Conservation (phyloP, 805 yeast genomes). For the Candida maris region DNA sequence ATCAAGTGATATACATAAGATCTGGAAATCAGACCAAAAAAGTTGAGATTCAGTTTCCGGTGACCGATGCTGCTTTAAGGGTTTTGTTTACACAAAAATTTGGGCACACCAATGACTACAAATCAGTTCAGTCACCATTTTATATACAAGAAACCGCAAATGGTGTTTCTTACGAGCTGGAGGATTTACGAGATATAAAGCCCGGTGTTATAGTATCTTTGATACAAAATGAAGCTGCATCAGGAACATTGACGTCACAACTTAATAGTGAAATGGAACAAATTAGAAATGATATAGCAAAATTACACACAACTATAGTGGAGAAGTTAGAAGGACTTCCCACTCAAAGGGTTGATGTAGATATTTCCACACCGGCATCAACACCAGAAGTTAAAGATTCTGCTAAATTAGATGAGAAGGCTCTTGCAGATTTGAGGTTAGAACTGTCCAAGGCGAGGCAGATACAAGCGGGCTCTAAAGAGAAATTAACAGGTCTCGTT, state of each 20-base stretch:
- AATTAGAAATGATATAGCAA: conserved; percentile 26
- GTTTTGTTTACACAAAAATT: conserved; percentile 82
- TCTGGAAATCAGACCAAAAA: conserved; percentile 55
- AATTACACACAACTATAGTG: conserved; percentile 24
- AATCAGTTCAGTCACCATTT: conserved; percentile 82
- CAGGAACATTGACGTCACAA: conserved; percentile 25
- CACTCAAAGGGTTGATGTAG: conserved; percentile 18
- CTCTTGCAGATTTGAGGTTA: conserved; percentile 44
- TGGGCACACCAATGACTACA: conserved; percentile 62
- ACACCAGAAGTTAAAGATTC: conserved; percentile 1
- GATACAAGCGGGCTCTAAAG: conserved; percentile 44
- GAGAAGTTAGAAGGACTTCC: conserved; percentile 24
- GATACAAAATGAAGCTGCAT: conserved; percentile 40
- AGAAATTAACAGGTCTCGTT: conserved; percentile 40
- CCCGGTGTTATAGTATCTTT: conserved; percentile 60
- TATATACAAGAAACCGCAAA: conserved; percentile 61
- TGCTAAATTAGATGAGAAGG: conserved; percentile 19
- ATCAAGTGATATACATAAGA: conserved; percentile 41
- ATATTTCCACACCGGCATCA: conserved; percentile 4
- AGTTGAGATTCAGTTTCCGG: conserved; percentile 41
- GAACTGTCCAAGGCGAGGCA: conserved; percentile 62
- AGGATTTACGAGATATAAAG: conserved; percentile 62
- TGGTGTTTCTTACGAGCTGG: conserved; percentile 74
- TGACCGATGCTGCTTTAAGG: conserved; percentile 52
- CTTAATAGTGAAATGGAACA: conserved; percentile 26